phyloP scores from a whole-genome alignment of 768 basidiomycete species.

The Collybia nuda region DNA sequence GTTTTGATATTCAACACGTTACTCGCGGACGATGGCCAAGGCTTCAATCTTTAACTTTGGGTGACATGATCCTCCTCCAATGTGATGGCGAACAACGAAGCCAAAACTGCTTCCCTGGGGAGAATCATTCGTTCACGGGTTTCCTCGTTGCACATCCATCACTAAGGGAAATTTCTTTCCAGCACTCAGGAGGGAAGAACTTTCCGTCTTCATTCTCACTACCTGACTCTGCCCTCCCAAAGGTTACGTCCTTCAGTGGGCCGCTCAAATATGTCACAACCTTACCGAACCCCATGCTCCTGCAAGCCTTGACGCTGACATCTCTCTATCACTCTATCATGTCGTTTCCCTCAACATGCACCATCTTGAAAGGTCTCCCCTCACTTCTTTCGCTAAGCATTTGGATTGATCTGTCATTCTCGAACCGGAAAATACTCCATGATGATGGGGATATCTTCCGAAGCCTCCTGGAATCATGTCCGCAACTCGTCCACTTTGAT shows the following conservation, averaged over 20 bases:
- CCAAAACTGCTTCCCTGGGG: constrained; percentile 3
- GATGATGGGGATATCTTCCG: constrained; percentile 29
- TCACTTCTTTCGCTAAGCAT: constrained; percentile 27
- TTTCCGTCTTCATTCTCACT: constrained; percentile 24
- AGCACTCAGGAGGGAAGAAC: constrained; percentile 27
- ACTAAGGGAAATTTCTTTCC: constrained; percentile 25
- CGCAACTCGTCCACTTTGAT: constrained; percentile 28
- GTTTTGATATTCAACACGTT: constrained; percentile 36
- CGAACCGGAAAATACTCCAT: constrained; percentile 17
- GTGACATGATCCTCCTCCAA: constrained; percentile 28
- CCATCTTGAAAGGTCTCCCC: constrained; percentile 25
- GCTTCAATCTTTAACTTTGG: constrained; percentile 29
- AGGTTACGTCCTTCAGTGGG: constrained; percentile 29
- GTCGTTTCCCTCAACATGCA: constrained; percentile 29
- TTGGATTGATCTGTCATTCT: constrained; percentile 37
- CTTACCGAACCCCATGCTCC: constrained; percentile 24
- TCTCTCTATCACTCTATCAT: constrained; percentile 31
- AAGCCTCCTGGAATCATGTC: constrained; percentile 27
- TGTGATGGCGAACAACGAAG: constrained; percentile 18
- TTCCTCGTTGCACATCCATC: constrained; percentile 32
- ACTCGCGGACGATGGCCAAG: constrained; percentile 35
- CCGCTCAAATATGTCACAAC: constrained; percentile 27
- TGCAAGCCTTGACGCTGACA: constrained; percentile 28
- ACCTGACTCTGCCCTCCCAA: constrained; percentile 23
- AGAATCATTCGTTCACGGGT: constrained; percentile 25